Evolutionary conservation across 768 basidiomycete species (phyloP).

Genomic region (Termitomyces sp.): DNA sequence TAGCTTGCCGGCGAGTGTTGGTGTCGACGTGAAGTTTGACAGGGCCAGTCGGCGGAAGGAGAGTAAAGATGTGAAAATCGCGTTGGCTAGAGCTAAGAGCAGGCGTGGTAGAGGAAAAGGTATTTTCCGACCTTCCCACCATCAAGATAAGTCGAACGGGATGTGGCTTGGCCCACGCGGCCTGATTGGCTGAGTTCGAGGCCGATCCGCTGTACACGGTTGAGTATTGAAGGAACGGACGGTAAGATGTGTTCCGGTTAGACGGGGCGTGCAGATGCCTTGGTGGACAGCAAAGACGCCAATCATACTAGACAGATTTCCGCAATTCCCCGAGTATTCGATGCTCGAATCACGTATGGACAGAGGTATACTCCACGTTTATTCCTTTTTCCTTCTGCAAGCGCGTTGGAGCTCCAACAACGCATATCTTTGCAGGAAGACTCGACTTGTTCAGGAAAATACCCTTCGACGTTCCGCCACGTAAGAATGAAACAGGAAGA

Average conservation of each 20-base stretch:
- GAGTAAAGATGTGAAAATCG: constrained; percentile 81
- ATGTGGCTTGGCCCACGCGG: constrained; percentile 52
- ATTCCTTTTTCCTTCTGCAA: constrained; percentile 42
- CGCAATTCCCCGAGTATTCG: constrained; percentile 75
- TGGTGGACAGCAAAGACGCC: constrained; percentile 74
- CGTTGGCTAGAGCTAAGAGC: constrained; percentile 67
- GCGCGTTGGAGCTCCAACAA: constrained; percentile 52
- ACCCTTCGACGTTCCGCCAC: constrained; percentile 76
- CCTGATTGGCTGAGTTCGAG: constrained; percentile 84
- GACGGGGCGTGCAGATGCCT: constrained; percentile 41
- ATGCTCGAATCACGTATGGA: constrained; percentile 56
- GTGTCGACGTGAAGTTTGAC: constrained; percentile 87
- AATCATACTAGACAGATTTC: constrained; percentile 71
- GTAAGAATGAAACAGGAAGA: constrained; percentile 53
- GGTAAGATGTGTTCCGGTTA: constrained; percentile 32
- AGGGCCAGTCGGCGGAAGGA: constrained; percentile 72
- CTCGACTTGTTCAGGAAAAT: constrained; percentile 49
- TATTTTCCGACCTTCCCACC: constrained; percentile 70
- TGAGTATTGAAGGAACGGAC: constrained; percentile 73
- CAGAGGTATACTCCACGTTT: constrained; percentile 73
- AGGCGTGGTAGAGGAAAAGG: constrained; percentile 87
- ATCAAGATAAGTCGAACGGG: constrained; percentile 70
- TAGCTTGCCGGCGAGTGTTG: constrained; percentile 80
- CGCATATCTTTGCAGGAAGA: constrained; percentile 73
- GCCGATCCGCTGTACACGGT: constrained; percentile 76